Conservation (phyloP, 805 yeast species). For the Zygotorulaspora danielsina region DNA sequence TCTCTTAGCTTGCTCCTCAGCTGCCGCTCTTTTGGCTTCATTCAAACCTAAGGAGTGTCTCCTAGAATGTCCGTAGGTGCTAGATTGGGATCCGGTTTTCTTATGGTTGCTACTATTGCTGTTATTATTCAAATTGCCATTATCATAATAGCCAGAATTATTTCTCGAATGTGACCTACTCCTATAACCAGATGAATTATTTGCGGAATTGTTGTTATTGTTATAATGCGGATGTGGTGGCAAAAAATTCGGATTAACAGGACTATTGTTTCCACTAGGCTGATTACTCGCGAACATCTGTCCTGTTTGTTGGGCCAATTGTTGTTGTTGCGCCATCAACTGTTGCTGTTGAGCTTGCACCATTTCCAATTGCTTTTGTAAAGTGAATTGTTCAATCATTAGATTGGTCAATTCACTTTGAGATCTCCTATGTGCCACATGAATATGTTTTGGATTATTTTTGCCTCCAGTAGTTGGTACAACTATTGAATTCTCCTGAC, state of each 20-base stretch:
- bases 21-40: slow-evolving; percentile 97
- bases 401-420: slow-evolving; percentile 92
- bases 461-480: slow-evolving; percentile 36
- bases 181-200: slow-evolving; percentile 20
- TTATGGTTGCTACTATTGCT: slow-evolving; percentile 38
- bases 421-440: slow-evolving; percentile 94
- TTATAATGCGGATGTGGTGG: slow-evolving; percentile 33
- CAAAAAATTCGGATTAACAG: slow-evolving; percentile 14
- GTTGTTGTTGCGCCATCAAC: slow-evolving; percentile 40
- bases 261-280: slow-evolving; percentile 15
- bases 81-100: slow-evolving; percentile 45
- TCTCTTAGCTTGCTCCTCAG: slow-evolving; percentile 77
- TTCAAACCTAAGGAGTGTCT: slow-evolving; percentile 88
- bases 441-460: slow-evolving; percentile 57
- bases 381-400: slow-evolving; percentile 82
- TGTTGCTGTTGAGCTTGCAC: slow-evolving; percentile 93
- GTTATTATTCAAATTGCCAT: slow-evolving; percentile 16
- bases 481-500: slow-evolving; percentile 20
- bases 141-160: slow-evolving; percentile 33
- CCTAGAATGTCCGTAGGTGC: slow-evolving; percentile 70
- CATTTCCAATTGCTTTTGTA: slow-evolving; percentile 87
- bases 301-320: slow-evolving; percentile 52
- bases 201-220: slow-evolving; percentile 11
- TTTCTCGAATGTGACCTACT: slow-evolving; percentile 37
- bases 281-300: slow-evolving; percentile 38